phyloP scores from a whole-genome alignment of 345 rosid genomes.

The Ceriops tagal region DNA sequence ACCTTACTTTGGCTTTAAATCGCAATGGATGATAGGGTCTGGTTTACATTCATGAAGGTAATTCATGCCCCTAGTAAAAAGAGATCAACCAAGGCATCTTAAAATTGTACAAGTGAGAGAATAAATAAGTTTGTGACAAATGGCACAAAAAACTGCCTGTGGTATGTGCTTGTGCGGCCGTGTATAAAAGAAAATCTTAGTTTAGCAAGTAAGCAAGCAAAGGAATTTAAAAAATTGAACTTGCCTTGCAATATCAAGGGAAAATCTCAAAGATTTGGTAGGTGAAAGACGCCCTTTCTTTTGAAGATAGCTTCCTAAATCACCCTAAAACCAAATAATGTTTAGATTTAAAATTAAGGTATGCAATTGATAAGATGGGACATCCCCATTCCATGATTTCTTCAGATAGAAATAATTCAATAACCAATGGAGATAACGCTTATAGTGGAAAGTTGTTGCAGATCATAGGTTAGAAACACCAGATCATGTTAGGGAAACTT shows the following conservation, averaged over 20 bases:
- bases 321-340: conserved; percentile 59
- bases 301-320: conserved; percentile 68
- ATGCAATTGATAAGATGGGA: background rate
- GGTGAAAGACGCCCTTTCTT: conserved; percentile 89
- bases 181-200: background rate
- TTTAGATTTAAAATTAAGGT: background rate
- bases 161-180: background rate
- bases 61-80: conserved; percentile 61
- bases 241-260: conserved; percentile 90
- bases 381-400: background rate
- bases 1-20: conserved; percentile 93
- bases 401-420: background rate
- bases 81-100: conserved; percentile 19
- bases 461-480: background rate
- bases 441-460: too few relatives aligned
- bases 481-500: background rate
- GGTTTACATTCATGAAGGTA: conserved; percentile 72
- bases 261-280: conserved; percentile 71
- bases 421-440: background rate
- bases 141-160: background rate
- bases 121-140: background rate
- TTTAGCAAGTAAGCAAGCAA: conserved; percentile 10
- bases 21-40: conserved; percentile 80
- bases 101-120: conserved; percentile 5
- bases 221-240: conserved; percentile 19